Evolutionary conservation across 805 yeast genomes (phyloP), one percentile per base, ranked within the genome.

Genomic region (Starmerella stellata): DNA sequence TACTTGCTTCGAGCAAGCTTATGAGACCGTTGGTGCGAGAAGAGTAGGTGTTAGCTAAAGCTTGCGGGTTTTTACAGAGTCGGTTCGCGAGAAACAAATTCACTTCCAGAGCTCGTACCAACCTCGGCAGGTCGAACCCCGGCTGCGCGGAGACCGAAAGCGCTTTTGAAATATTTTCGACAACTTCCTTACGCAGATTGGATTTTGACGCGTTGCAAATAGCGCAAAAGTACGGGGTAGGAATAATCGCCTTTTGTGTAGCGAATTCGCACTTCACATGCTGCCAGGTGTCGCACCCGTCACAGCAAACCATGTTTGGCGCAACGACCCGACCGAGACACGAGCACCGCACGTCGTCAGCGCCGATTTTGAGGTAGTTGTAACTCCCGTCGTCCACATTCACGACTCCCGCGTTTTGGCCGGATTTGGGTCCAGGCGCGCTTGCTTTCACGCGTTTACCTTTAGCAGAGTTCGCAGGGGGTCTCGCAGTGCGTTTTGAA

Each of bases 261-360:
- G 65, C 72, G 33, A 74, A 65, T 64, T 73, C 65, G 52, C 85
- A 76, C 40, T 51, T 57, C 14, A 72, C 66, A 51, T 76, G 85
- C 54, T 76, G 85, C 82, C 82, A 76, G 4, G 73, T 65, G 36
- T 61, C 52, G 52, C 85, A 76, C 27, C 56, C 51, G 35, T 72
- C 80, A 56, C 85, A 76, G 52, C 71, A 72, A 17, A 71, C 68
- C 77, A 74, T 72, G 17, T 73, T 69, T 20, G 59, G 62, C 20
- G 61, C 61, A 34, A 52, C 59, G 19, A 8, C 11, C 8, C 8
- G 32, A 13, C 32, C 32, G 16, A n/a, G 32, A 37, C 51, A 48
- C 13, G 29, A 19, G 28, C 51, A 48, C 15, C 30, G 27, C 9
- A 40, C 34, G 14, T 35, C 44, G 34, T 44, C 45, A 28, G 41